These are phyloP conservation scores for Corrigiola litoralis DNA, from an alignment of 179 eudicot genomes.

Conservation along the genomic window DNA sequence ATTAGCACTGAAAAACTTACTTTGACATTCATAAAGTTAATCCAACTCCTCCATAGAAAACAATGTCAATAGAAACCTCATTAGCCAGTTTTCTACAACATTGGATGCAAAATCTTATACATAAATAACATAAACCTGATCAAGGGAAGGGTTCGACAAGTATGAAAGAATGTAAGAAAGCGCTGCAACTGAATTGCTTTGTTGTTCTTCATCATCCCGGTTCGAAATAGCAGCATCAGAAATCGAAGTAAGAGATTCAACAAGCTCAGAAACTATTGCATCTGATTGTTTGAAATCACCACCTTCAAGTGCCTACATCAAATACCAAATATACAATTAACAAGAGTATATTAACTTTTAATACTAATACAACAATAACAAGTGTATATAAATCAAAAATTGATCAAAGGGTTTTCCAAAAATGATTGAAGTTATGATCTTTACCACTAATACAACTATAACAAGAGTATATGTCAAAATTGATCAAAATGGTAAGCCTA, in stretches of 20 bases:
- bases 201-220: slow-evolving; percentile 28
- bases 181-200: slow-evolving; percentile 27
- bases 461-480: background rate
- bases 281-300: slow-evolving; percentile 48
- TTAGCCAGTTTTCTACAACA: background rate
- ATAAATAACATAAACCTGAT: slow-evolving; percentile 39
- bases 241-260: slow-evolving; percentile 40
- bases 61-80: background rate
- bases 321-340: background rate
- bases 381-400: background rate
- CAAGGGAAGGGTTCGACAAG: slow-evolving; percentile 42
- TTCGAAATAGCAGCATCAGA: slow-evolving; percentile 31
- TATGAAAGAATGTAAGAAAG: slow-evolving; percentile 38
- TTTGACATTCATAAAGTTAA: background rate
- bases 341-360: no score
- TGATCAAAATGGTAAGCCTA: background rate
- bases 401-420: no score
- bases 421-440: no score
- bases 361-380: background rate
- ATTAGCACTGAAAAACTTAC: background rate
- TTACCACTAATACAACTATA: no score
- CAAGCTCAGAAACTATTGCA: slow-evolving; percentile 36
- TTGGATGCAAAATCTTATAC: background rate
- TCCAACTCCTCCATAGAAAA: background rate
- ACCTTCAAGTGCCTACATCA: slow-evolving; percentile 45